Evolutionary conservation across 352 stramenopile genomes (phyloP).

Genomic region (Phytophthora podocarpi): DNA sequence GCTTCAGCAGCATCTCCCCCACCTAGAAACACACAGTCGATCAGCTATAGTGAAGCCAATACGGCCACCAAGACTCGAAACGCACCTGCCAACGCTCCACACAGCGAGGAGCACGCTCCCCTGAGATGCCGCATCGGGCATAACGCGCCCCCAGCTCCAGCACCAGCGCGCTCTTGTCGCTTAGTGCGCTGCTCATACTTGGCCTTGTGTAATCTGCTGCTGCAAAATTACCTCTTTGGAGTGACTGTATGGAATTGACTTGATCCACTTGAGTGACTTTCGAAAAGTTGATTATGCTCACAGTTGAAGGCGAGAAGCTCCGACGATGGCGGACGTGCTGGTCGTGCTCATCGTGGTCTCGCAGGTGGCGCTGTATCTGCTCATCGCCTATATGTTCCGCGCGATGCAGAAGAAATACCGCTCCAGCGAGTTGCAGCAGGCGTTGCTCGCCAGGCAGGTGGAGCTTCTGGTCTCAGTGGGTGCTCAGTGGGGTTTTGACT

Average conservation of each 20-base stretch:
- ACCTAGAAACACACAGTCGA: conserved; percentile 34
- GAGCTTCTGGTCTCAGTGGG: neutral
- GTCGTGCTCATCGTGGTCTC: conserved; percentile 46
- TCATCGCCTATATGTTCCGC: conserved; percentile 38
- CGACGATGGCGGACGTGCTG: conserved; percentile 14
- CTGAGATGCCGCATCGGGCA: conserved; percentile 72
- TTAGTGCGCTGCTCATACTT: conserved; percentile 32
- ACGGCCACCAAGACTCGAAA: neutral
- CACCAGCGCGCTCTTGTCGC: conserved; percentile 73
- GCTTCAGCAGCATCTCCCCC: conserved; percentile 53
- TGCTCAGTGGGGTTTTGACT: neutral
- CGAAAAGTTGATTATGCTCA: conserved; percentile 12
- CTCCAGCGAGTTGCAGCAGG: conserved; percentile 26
- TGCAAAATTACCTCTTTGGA: conserved; percentile 2
- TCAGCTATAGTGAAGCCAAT: neutral
- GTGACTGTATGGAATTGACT: conserved; percentile 12
- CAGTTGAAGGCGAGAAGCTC: conserved; percentile 8
- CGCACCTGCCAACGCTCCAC: conserved; percentile 73
- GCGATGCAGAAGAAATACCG: conserved; percentile 27
- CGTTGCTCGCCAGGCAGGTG: conserved; percentile 38
- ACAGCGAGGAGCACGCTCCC: conserved; percentile 73
- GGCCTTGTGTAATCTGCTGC: neutral
- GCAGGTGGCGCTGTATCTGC: conserved; percentile 38
- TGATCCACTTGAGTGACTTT: conserved; percentile 3
- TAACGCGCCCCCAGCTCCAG: conserved; percentile 77